A percentile compares a stretch with the other conserved stretches of the same genome.
phyloP scores from a whole-genome alignment of 495 filamentous ascomycete genomes.

The Aspergillus taichungensis region DNA sequence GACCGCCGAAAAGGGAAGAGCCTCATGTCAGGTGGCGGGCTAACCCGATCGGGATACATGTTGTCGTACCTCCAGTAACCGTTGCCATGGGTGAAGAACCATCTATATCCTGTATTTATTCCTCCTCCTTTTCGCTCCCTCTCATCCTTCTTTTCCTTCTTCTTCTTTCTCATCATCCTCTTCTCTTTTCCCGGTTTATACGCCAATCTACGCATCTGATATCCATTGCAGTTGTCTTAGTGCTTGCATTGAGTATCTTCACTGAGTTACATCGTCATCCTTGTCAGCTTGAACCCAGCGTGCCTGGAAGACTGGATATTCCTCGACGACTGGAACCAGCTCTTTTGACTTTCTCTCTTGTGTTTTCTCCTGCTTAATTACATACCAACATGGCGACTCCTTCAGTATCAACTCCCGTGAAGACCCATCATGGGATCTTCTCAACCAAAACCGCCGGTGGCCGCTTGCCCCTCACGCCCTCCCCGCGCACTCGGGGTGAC shows the following conservation, averaged over 20 bases:
- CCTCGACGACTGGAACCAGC: conserved; percentile 8
- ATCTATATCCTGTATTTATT: conserved; percentile 37
- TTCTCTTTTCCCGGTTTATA: conserved; percentile 16
- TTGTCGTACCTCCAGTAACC: conserved; percentile 32
- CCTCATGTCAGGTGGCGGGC: conserved; percentile 24
- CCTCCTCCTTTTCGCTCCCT: conserved; percentile 9
- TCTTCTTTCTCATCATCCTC: conserved; percentile 13
- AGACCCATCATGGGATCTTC: conserved; percentile 89
- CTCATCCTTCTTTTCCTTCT: conserved; percentile 6
- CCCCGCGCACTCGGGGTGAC: conserved; percentile 54
- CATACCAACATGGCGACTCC: conserved; percentile 69
- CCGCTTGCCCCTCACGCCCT: conserved; percentile 89
- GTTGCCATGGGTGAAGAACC: conserved; percentile 27
- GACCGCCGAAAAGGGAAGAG: conserved; percentile 14
- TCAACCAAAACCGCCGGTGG: conserved; percentile 87
- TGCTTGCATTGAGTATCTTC: conserved; percentile 11
- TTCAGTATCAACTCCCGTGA: conserved; percentile 82
- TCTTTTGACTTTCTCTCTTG: conserved; percentile 4
- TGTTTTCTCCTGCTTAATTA: conserved; percentile 15
- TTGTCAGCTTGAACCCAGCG: conserved; percentile 11
- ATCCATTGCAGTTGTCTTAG: conserved; percentile 11
- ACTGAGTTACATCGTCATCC: conserved; percentile 9
- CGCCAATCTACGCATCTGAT: conserved; percentile 24
- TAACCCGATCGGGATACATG: conserved; percentile 17
- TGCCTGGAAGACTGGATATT: conserved; percentile 6